Evolutionary conservation across 1,139 yeast genomes (phyloP), one percentile per base, ranked within the genome.

Genomic region (Oligophagozyma castellii): DNA sequence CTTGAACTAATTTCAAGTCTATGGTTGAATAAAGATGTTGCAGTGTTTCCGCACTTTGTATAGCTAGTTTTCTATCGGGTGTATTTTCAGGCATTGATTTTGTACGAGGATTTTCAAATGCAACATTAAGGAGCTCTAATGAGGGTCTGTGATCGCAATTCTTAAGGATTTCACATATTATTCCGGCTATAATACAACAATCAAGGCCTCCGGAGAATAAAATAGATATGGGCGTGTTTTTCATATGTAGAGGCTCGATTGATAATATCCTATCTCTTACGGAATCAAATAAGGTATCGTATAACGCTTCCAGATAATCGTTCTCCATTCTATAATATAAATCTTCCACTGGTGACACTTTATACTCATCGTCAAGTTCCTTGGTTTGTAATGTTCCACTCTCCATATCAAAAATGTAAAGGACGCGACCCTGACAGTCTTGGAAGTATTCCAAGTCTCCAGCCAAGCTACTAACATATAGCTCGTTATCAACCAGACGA

Each of bases 181-280:
- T 20, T 12, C 63, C 59, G 13, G 93, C 84, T 10, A 89, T 45
- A 1, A 89, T 56, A 0, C 95, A 77, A 49, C 98, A 89, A 45
- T 89, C 98, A 6, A 89, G 59, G 0, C 98, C 99, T 1, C 99
- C 98, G 23, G 95, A 83, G 48, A 83, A 89, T 20, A 89, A 55
- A 1, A 89, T 61, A 0, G 81, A 83, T 15, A 79, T 58, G 2
- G 51, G 47, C 5, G 46, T 38, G 29, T 48, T 48, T 11, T 51
- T 52, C 6, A 51, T 37, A 35, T 61, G 64, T 4, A 68, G 34
- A 1, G 89, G 86, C 33, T 65, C 64, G 5, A 81, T 77, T 0
- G 78, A 63, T 2, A 55, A 48, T 11, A 75, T 64, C 27, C 95
- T 59, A 8, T 59, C 47, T 2, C 40, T 30, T 1, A 76, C 71